A percentile compares a stretch with the other conserved stretches of the same genome.
phyloP scores from a whole-genome alignment of 106 monocot species.

The Acanthochlamys bracteata region DNA sequence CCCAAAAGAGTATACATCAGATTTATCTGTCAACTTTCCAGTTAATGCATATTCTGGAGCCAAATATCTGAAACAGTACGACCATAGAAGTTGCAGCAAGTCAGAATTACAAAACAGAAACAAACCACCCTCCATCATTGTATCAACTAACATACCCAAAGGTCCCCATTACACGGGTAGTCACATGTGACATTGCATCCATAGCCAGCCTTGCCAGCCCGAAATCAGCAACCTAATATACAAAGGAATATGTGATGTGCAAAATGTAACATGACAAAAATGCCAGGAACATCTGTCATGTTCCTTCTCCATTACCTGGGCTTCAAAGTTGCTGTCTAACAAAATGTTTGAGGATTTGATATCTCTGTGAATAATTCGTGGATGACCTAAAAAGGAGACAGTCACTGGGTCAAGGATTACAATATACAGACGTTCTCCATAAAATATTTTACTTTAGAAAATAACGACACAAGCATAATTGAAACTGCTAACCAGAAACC shows the following conservation, averaged over 20 bases:
- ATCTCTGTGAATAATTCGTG: slow-evolving; percentile 87
- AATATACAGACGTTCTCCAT: too few relatives aligned
- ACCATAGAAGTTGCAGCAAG: slow-evolving; percentile 4
- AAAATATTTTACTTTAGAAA: too few relatives aligned
- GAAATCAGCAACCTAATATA: slow-evolving; percentile 62
- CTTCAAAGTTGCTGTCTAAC: slow-evolving; percentile 79
- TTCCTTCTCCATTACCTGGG: slow-evolving; percentile 39
- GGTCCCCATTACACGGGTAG: slow-evolving; percentile 80
- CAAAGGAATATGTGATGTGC: not conserved
- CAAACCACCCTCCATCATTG: not conserved
- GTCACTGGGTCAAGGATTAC: not conserved
- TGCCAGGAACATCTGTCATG: too few relatives aligned
- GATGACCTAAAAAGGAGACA: slow-evolving; percentile 50
- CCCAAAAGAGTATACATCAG: slow-evolving; percentile 73
- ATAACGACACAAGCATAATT: too few relatives aligned
- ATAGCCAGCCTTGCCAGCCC: slow-evolving; percentile 67
- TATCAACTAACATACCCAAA: slow-evolving; percentile 42
- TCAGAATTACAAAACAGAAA: not conserved
- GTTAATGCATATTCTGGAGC: slow-evolving; percentile 75
- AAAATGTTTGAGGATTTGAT: slow-evolving; percentile 97
- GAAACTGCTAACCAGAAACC: too few relatives aligned
- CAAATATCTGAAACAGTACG: slow-evolving; percentile 31
- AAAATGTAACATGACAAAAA: too few relatives aligned
- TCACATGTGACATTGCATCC: slow-evolving; percentile 66
- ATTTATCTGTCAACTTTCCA: slow-evolving; percentile 67